Evolutionary conservation across 1,139 yeast species (phyloP).

Genomic region (Geotrichum carabidarum): DNA sequence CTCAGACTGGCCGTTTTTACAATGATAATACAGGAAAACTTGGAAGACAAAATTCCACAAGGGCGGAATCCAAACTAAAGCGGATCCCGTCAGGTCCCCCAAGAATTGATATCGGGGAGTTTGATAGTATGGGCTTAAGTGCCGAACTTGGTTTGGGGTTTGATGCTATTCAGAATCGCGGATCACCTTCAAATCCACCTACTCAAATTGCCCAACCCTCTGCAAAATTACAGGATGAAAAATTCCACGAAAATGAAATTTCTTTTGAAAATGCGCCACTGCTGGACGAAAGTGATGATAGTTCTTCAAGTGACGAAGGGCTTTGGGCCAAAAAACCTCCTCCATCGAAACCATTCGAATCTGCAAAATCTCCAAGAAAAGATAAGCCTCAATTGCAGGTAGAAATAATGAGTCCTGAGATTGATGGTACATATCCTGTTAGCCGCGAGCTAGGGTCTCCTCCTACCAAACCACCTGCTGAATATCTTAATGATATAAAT

Average conservation of each 20-base stretch:
- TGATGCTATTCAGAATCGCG: constrained; percentile 5
- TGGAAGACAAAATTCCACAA: constrained; percentile 7
- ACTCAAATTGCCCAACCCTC: constrained; percentile 14
- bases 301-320: constrained; percentile 45
- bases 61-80: not conserved
- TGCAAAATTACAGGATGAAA: constrained; percentile 13
- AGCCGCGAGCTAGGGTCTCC: not conserved
- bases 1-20: not conserved
- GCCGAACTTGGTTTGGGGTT: constrained; percentile 16
- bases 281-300: constrained; percentile 44
- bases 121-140: constrained; percentile 16
- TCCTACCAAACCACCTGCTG: not conserved
- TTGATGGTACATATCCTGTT: constrained; percentile 11
- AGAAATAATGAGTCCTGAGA: constrained; percentile 21
- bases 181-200: not conserved
- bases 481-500: constrained; percentile 11
- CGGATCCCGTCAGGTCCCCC: constrained; percentile 17
- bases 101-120: constrained; percentile 17
- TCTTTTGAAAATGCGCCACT: constrained; percentile 70
- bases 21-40: not conserved
- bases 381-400: constrained; percentile 25
- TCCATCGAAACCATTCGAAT: constrained; percentile 17
- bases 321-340: constrained; percentile 56
- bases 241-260: constrained; percentile 51
- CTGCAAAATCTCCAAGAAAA: constrained; percentile 4